Percentiles rank a stretch among this genome's conserved stretches.
Conservation (phyloP, 495 filamentous ascomycete species). For the Neurospora tetrasperma region DNA sequence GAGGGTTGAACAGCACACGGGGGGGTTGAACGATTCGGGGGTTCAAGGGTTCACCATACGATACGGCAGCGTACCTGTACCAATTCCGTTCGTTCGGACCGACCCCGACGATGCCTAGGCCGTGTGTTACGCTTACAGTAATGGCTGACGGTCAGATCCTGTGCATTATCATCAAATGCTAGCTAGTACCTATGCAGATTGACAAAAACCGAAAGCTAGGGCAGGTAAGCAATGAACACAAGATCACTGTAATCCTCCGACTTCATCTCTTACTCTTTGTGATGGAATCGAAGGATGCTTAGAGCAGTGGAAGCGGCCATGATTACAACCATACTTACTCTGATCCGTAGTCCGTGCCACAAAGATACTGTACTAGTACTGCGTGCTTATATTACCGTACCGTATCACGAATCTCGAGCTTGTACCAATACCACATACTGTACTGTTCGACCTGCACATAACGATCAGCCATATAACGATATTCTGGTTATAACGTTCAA, state of each 20-base stretch:
- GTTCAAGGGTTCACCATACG: not conserved
- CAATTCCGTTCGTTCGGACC: not conserved
- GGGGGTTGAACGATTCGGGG: not conserved
- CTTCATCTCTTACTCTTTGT: slow-evolving; percentile 8
- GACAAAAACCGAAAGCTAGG: not conserved
- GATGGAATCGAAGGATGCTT: slow-evolving; percentile 6
- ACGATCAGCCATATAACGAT: no score
- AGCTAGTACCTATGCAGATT: not conserved
- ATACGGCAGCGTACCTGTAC: not conserved
- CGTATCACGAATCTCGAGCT: not conserved
- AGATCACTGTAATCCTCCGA: not conserved
- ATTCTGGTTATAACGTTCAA: no score
- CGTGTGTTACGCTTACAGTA: not conserved
- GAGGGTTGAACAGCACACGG: not conserved
- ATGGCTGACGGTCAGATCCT: not conserved
- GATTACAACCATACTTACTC: not conserved
- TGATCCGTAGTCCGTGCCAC: not conserved
- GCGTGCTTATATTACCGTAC: not conserved
- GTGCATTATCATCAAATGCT: not conserved
- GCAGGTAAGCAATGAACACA: not conserved
- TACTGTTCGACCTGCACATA: not conserved
- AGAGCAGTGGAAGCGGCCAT: slow-evolving; percentile 2
- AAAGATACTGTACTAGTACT: not conserved
- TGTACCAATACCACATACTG: not conserved
- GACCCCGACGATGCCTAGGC: not conserved